Percentiles rank a stretch among this genome's conserved stretches.
Evolutionary conservation across 148 eudicot species (phyloP).

Genomic region (Rhododendron vialii): DNA sequence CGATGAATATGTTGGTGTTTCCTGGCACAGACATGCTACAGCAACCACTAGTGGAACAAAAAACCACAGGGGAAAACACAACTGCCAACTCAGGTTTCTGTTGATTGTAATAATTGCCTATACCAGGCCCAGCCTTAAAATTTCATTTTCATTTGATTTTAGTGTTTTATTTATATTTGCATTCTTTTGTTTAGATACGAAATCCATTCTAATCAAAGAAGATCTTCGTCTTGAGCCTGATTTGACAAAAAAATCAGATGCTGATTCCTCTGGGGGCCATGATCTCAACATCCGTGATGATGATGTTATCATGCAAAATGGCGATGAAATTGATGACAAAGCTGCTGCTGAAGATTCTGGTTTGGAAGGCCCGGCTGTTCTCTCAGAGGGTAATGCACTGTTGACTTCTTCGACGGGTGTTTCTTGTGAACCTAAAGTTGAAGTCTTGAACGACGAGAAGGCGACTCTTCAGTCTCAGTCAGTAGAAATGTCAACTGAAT

Average conservation of each 20-base stretch:
- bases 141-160: background rate
- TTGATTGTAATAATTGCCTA: background rate
- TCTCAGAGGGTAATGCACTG: constrained; percentile 16
- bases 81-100: constrained; percentile 25
- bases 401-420: constrained; percentile 12
- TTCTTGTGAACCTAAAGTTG: constrained; percentile 17
- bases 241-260: constrained; percentile 26
- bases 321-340: constrained; percentile 19
- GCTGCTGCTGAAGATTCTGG: constrained; percentile 21
- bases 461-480: constrained; percentile 2
- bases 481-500: constrained; percentile 13
- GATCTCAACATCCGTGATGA: constrained; percentile 23
- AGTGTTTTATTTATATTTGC: constrained; percentile 8
- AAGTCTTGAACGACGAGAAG: constrained; percentile 13
- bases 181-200: constrained; percentile 23
- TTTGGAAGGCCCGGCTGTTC: constrained; percentile 21
- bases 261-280: constrained; percentile 30
- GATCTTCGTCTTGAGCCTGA: constrained; percentile 22
- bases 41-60: constrained; percentile 48
- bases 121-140: background rate
- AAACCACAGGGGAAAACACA: constrained; percentile 26
- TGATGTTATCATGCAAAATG: constrained; percentile 16
- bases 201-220: constrained; percentile 17
- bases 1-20: constrained; percentile 84
- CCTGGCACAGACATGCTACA: constrained; percentile 94